phyloP scores from a whole-genome alignment of 352 stramenopile genomes.

The Phytophthora tubulina region DNA sequence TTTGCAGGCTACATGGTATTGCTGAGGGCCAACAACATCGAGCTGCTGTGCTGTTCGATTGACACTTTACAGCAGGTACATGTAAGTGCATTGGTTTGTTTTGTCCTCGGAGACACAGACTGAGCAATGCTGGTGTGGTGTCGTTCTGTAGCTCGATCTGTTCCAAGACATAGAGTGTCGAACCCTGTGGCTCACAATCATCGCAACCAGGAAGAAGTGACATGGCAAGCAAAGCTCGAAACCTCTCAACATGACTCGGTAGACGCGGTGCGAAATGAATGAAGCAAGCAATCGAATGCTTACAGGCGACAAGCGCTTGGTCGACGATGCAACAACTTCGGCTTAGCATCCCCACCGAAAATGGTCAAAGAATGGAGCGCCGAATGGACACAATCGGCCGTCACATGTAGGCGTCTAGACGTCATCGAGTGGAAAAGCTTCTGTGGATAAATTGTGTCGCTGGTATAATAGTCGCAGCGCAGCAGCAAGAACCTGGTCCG shows the following conservation, averaged over 20 bases:
- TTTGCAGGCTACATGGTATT: background rate
- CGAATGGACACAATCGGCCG: conserved; percentile 2
- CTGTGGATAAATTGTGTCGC: background rate
- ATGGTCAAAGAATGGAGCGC: background rate
- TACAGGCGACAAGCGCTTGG: conserved; percentile 1
- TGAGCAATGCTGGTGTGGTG: conserved; percentile 1
- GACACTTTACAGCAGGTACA: background rate
- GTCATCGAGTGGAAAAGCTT: conserved; percentile 19
- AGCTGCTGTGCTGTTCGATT: background rate
- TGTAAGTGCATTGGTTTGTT: background rate
- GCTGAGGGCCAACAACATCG: background rate
- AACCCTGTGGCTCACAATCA: conserved; percentile 8
- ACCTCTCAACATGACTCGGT: background rate
- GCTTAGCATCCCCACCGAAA: conserved; percentile 14
- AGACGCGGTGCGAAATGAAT: background rate
- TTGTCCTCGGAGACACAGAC: background rate
- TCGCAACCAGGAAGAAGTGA: conserved; percentile 6
- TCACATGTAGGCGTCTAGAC: background rate
- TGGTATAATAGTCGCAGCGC: too few relatives aligned
- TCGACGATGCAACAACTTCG: conserved; percentile 17
- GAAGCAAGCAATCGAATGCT: conserved; percentile 16
- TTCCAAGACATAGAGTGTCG: background rate
- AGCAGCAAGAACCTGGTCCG: background rate
- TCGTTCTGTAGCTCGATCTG: background rate
- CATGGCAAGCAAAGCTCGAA: background rate